phyloP scores from a whole-genome alignment of 2,329 filamentous ascomycete species.

The Orbilia quercus region DNA sequence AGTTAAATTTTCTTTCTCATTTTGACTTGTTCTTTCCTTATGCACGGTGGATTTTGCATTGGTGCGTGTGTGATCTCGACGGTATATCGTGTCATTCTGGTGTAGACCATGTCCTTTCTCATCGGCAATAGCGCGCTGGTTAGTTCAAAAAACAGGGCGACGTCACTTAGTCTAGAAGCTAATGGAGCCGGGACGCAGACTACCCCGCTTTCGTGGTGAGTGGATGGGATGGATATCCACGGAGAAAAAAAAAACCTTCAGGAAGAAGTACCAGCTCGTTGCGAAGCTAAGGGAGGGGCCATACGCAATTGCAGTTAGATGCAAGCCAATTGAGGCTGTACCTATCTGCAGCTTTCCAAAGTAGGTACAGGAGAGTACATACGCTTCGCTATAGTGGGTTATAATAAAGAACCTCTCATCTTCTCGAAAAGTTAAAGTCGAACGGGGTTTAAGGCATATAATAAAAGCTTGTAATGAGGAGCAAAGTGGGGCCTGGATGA shows the following conservation, averaged over 20 bases:
- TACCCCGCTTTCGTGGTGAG: slow-evolving; percentile 30
- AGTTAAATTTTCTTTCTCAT: slow-evolving; percentile 2
- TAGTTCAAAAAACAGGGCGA: slow-evolving; percentile 21
- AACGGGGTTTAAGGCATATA: slow-evolving; percentile 8
- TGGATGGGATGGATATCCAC: slow-evolving; percentile 37
- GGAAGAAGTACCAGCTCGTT: slow-evolving; percentile 13
- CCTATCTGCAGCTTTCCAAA: slow-evolving; percentile 42
- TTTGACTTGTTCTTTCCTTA: not conserved
- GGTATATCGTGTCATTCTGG: slow-evolving; percentile 7
- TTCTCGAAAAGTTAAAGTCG: slow-evolving; percentile 33
- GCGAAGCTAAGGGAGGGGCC: slow-evolving; percentile 7
- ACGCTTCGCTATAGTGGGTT: slow-evolving; percentile 1
- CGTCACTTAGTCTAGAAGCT: slow-evolving; percentile 31
- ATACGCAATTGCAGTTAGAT: slow-evolving; percentile 25
- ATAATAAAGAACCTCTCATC: not conserved
- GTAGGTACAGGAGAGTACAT: slow-evolving; percentile 31
- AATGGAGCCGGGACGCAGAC: slow-evolving; percentile 8
- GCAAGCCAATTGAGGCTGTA: slow-evolving; percentile 57
- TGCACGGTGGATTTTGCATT: not conserved
- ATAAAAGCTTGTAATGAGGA: not conserved
- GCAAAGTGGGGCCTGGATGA: slow-evolving; percentile 10
- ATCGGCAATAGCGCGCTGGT: slow-evolving; percentile 49
- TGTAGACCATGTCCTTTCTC: slow-evolving; percentile 15
- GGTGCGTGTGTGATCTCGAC: slow-evolving; percentile 15
- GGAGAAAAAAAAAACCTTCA: slow-evolving; percentile 26